Evolutionary conservation across 2,329 filamentous ascomycete species (phyloP).

Genomic region (Arthrobotrys musiformis): DNA sequence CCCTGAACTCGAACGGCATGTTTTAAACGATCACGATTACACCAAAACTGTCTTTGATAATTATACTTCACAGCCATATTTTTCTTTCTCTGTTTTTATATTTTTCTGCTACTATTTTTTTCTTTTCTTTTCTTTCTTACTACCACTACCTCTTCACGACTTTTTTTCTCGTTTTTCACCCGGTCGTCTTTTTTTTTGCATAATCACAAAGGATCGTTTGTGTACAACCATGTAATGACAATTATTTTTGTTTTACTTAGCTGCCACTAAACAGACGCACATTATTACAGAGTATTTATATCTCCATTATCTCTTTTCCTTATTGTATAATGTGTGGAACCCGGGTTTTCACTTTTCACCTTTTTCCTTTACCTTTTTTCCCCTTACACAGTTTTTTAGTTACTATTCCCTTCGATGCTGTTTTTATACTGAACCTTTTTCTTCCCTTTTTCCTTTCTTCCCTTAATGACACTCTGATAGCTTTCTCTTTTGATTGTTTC

Average conservation of each 20-base stretch:
- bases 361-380: background rate
- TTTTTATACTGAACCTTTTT: slow-evolving; percentile 13
- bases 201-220: slow-evolving; percentile 20
- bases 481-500: background rate
- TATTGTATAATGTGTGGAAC: slow-evolving; percentile 51
- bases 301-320: background rate
- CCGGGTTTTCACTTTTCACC: slow-evolving; percentile 5
- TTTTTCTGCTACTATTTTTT: slow-evolving; percentile 13
- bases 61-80: background rate
- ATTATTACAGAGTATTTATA: slow-evolving; percentile 9
- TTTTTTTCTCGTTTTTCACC: slow-evolving; percentile 9
- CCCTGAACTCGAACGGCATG: slow-evolving; percentile 47
- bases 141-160: background rate
- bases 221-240: slow-evolving; percentile 51
- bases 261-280: slow-evolving; percentile 9
- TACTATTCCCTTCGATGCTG: slow-evolving; percentile 6
- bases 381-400: background rate
- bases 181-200: slow-evolving; percentile 16
- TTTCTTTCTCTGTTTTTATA: slow-evolving; percentile 24
- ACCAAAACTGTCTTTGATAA: slow-evolving; percentile 22
- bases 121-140: background rate
- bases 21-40: slow-evolving; percentile 42
- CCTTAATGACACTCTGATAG: slow-evolving; percentile 1
- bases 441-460: background rate
- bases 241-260: slow-evolving; percentile 12